Percentiles rank a stretch among this genome's conserved stretches.
These are phyloP conservation scores for Senna siamea DNA, from an alignment of 306 rosid genomes.

Conservation along the genomic window DNA sequence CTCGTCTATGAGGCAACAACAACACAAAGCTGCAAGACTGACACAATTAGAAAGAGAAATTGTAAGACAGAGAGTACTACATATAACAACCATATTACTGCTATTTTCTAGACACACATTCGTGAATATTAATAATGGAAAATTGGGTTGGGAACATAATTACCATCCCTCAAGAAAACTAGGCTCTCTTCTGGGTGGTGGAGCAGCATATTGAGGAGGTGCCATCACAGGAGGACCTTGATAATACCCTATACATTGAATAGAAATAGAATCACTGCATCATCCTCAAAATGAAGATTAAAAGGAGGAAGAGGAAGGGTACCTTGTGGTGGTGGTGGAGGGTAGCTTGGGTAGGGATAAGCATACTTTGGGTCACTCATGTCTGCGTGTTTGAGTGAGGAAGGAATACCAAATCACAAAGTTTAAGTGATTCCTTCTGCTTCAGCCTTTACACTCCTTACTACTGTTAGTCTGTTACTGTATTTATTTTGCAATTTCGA, in stretches of 20 bases:
- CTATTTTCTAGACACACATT: too few species aligned
- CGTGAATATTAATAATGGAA: background rate
- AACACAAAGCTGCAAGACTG: constrained; percentile 92
- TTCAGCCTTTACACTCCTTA: too few species aligned
- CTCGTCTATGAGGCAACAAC: constrained; percentile 86
- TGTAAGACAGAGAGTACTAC: too few species aligned
- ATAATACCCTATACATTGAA: constrained; percentile 60
- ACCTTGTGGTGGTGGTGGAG: constrained; percentile 42
- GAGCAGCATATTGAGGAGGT: constrained; percentile 82
- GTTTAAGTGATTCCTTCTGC: too few species aligned
- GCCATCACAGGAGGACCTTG: constrained; percentile 95
- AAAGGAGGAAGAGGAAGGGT: background rate
- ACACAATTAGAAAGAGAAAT: background rate
- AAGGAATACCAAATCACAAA: background rate
- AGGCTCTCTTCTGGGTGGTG: constrained; percentile 60
- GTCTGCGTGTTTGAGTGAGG: constrained; percentile 17
- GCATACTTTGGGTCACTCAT: constrained; percentile 78
- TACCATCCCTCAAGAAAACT: constrained; percentile 92
- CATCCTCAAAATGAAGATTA: background rate
- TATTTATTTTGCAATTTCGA: too few species aligned
- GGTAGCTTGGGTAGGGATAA: constrained; percentile 64
- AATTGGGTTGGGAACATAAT: background rate
- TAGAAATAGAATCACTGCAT: background rate
- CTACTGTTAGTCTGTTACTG: too few species aligned
- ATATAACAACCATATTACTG: too few species aligned